Percentiles rank a stretch among this genome's conserved stretches.
Evolutionary conservation across 148 eudicot species (phyloP).

Genomic region (Nepenthes mirabilis): DNA sequence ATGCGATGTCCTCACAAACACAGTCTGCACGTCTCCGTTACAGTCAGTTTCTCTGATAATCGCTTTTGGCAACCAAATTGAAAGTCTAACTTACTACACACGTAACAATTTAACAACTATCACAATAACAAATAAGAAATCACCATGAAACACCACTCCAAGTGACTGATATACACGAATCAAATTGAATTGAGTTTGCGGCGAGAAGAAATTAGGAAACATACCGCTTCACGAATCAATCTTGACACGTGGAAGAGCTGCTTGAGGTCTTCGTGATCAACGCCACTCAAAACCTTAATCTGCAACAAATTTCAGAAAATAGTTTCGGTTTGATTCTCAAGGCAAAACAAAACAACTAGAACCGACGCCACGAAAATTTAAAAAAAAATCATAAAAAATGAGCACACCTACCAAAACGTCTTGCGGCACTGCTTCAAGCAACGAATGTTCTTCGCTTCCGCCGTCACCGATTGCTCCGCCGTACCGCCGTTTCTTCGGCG

Average conservation of each 20-base stretch:
- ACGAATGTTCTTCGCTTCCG: no score
- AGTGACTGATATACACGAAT: not conserved
- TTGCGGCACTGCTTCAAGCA: no score
- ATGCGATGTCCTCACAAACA: not conserved
- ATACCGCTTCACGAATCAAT: slow-evolving; percentile 1
- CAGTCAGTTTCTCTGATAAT: not conserved
- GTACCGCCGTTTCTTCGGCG: no score
- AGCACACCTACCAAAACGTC: not conserved
- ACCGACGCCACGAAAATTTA: not conserved
- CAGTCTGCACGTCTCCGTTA: not conserved
- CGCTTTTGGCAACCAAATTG: not conserved
- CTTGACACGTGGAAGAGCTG: slow-evolving; percentile 7
- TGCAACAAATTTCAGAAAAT: not conserved
- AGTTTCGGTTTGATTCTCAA: not conserved
- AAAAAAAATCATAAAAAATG: not conserved
- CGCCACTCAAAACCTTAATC: slow-evolving; percentile 7
- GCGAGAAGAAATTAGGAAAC: not conserved
- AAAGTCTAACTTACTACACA: no score
- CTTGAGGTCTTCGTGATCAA: slow-evolving; percentile 7
- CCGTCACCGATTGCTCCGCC: no score
- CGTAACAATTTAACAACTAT: no score
- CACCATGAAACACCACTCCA: no score
- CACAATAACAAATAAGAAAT: no score
- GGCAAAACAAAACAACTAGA: not conserved
- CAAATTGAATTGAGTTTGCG: no score